phyloP scores from a whole-genome alignment of 352 stramenopile species.

The Pythium aphanidermatum region DNA sequence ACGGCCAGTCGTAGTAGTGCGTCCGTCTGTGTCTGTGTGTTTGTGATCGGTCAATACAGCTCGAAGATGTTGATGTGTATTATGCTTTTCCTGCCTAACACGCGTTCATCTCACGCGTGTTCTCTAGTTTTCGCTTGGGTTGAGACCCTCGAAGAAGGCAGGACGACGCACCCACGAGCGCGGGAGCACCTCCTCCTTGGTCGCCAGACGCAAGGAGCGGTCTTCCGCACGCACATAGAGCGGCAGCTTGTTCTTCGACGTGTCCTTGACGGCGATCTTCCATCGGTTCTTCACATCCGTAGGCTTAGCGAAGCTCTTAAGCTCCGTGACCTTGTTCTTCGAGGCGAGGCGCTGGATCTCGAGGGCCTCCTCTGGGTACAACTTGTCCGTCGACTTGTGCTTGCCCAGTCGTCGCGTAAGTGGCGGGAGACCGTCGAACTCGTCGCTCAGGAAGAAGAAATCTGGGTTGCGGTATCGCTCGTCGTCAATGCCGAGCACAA shows the following conservation, averaged over 20 bases:
- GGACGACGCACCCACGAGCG: slow-evolving; percentile 79
- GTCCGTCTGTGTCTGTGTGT: too few relatives aligned
- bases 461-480: slow-evolving; percentile 76
- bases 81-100: slow-evolving; percentile 9
- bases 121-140: slow-evolving; percentile 26
- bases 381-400: slow-evolving; percentile 73
- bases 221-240: slow-evolving; percentile 58
- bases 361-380: slow-evolving; percentile 73
- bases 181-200: slow-evolving; percentile 66
- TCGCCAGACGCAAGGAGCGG: slow-evolving; percentile 56
- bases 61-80: too few relatives aligned
- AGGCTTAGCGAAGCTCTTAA: slow-evolving; percentile 77
- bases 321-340: slow-evolving; percentile 65
- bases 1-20: too few relatives aligned
- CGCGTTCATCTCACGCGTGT: neutral
- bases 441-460: slow-evolving; percentile 83
- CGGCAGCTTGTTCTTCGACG: slow-evolving; percentile 72
- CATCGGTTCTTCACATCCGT: slow-evolving; percentile 52
- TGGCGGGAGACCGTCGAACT: slow-evolving; percentile 74
- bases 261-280: slow-evolving; percentile 80
- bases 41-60: too few relatives aligned
- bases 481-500: slow-evolving; percentile 54
- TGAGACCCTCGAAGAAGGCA: slow-evolving; percentile 64
- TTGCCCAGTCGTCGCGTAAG: slow-evolving; percentile 76
- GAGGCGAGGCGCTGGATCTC: slow-evolving; percentile 61